Percentiles rank a stretch among this genome's conserved stretches.
These are phyloP conservation scores for Tricladium varicosporioides DNA, from an alignment of 2,329 filamentous ascomycete genomes.

Conservation along the genomic window DNA sequence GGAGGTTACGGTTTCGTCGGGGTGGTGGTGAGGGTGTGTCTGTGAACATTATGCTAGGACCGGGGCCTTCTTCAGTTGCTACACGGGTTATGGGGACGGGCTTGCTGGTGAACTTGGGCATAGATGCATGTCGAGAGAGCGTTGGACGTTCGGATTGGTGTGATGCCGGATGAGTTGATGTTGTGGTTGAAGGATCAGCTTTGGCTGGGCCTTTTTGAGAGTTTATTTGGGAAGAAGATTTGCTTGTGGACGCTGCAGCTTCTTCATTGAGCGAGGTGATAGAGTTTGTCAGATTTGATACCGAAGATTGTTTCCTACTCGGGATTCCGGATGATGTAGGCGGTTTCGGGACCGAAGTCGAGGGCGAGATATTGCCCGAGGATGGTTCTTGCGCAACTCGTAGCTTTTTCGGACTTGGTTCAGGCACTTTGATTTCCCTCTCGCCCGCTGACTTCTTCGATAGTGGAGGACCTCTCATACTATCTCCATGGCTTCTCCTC, in stretches of 20 bases:
- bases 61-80: conserved; percentile 60
- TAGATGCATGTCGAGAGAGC: conserved; percentile 53
- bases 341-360: conserved; percentile 12
- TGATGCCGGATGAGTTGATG: conserved; percentile 26
- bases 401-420: conserved; percentile 12
- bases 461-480: conserved; percentile 32
- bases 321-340: conserved; percentile 4
- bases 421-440: conserved; percentile 27
- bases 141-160: conserved; percentile 41
- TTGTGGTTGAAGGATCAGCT: neutral
- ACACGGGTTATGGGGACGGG: conserved; percentile 70
- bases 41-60: conserved; percentile 75
- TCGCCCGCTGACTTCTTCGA: conserved; percentile 34
- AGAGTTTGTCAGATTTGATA: conserved; percentile 13
- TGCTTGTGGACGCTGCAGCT: conserved; percentile 9
- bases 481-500: conserved; percentile 43
- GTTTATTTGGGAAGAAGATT: conserved; percentile 15
- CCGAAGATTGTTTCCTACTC: conserved; percentile 13
- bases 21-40: conserved; percentile 38
- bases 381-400: conserved; percentile 1
- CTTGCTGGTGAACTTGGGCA: conserved; percentile 67
- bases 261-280: conserved; percentile 14
- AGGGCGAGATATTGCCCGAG: neutral
- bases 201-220: conserved; percentile 2
- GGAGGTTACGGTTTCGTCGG: conserved; percentile 18